Base-by-base conservation (phyloP, 2,329 filamentous ascomycete species). In the Davidsoniella virescens region DNA sequence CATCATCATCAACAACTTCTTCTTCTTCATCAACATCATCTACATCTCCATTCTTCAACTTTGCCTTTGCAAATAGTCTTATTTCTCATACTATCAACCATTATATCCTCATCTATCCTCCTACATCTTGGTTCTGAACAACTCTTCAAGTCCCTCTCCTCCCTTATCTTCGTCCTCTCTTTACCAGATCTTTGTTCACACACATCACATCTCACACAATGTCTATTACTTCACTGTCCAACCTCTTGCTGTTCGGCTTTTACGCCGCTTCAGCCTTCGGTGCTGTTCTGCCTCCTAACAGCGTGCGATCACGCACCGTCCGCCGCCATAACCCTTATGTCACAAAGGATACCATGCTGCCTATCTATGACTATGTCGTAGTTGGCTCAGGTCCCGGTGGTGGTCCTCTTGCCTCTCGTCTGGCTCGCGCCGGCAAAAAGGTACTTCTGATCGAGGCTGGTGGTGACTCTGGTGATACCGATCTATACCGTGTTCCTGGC, bases 391-490 rank as follows among this genome's bases (percentile, higher is more conserved):
- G 74, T 2, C 66, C 73, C 2, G 74, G 74, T 29, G 74, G 74
- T 44, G 72, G 68, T 25, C 73, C 74, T 3, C 60, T 77, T 3
- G 72, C 75, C 5, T 69, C 71, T 42, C 67, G 73, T 43, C 69
- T 79, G 39, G 75, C 75, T 12, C 64, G 70, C 17, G 72, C 71
- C 8, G 75, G 75, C 41, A 68, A 73, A 61, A 72, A 67, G 53
- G 72, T 74, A 4, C 66, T 78, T n/a, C 64, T 78, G 2, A 67
- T 79, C 23, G 75, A 79, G 54, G 75, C 74, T 16, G 75, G 75
- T 43, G 70, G 73, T 42, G 73, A 78, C 56, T 67, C 75, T 54
- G 70, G 68, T 2, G 57, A 59, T 1, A 55, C 55, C 8, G 49
- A 50, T n/a, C 56, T 56, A 0, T 60, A 62, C 46, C 55, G 56